These are phyloP conservation scores for maize (Zea mays) DNA, from an alignment of 176 grass and related monocot genomes.

Conservation along the genomic window DNA sequence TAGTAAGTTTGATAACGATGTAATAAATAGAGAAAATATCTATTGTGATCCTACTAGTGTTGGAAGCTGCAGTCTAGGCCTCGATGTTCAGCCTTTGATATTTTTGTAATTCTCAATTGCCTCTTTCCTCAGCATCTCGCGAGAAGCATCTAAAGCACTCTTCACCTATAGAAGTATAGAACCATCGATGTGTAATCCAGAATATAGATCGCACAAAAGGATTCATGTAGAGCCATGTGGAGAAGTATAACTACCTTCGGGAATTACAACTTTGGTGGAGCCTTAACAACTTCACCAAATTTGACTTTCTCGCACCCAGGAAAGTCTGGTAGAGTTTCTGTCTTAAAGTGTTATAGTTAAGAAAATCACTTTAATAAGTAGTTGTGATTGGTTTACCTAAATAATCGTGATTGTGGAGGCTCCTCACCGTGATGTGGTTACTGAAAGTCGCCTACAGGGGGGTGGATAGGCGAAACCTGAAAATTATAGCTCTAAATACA, in stretches of 20 bases:
- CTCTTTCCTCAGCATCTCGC: conserved; percentile 70
- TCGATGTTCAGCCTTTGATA: conserved; percentile 71
- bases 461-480: too few species aligned
- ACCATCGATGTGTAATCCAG: neutral
- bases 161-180: conserved; percentile 52
- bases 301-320: conserved; percentile 71
- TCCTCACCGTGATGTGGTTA: too few species aligned
- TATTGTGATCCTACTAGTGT: conserved; percentile 45
- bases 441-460: too few species aligned
- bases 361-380: too few species aligned
- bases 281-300: conserved; percentile 84
- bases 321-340: conserved; percentile 49
- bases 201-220: neutral
- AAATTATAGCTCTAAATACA: too few species aligned
- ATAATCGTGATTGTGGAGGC: too few species aligned
- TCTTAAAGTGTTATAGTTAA: neutral
- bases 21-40: conserved; percentile 25
- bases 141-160: conserved; percentile 54
- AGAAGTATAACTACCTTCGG: conserved; percentile 59
- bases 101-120: conserved; percentile 79
- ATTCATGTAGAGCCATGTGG: neutral
- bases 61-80: conserved; percentile 74
- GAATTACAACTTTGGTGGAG: conserved; percentile 75
- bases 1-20: neutral
- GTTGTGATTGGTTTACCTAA: too few species aligned